phyloP scores from a whole-genome alignment of 805 yeast genomes.

The Pichia insulana region DNA sequence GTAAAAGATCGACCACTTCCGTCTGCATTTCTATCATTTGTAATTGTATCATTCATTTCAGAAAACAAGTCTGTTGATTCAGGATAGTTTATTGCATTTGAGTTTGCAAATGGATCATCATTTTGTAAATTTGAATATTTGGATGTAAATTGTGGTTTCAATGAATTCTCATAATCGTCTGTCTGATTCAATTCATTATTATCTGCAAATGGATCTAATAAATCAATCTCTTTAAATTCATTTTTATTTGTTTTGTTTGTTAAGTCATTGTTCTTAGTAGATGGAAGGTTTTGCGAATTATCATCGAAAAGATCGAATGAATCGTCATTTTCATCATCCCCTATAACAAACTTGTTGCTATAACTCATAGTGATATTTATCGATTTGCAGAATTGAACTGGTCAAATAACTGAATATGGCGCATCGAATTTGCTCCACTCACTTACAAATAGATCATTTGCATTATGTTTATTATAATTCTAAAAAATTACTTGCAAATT shows the following conservation, averaged over 20 bases:
- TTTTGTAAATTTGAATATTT: constrained; percentile 1
- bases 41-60: constrained; percentile 11
- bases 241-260: background rate
- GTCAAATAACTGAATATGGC: too few relatives aligned
- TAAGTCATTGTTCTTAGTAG: background rate
- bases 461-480: too few relatives aligned
- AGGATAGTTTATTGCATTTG: background rate
- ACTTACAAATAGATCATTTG: too few relatives aligned
- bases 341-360: constrained; percentile 9
- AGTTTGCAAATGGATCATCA: constrained; percentile 5
- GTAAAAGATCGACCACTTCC: background rate
- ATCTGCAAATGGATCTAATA: constrained; percentile 14
- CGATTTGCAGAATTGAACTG: too few relatives aligned
- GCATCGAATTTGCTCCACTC: too few relatives aligned
- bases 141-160: background rate
- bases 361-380: constrained; percentile 8
- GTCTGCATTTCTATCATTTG: constrained; percentile 6
- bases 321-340: constrained; percentile 14
- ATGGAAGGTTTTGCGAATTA: background rate
- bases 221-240: background rate
- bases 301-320: constrained; percentile 17
- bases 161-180: constrained; percentile 1
- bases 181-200: background rate
- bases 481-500: too few relatives aligned
- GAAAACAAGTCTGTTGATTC: constrained; percentile 8